Percentiles rank a stretch among this genome's conserved stretches.
Conservation (phyloP, 2,329 filamentous ascomycete genomes). For the Chrysosporium keratinophilum region DNA sequence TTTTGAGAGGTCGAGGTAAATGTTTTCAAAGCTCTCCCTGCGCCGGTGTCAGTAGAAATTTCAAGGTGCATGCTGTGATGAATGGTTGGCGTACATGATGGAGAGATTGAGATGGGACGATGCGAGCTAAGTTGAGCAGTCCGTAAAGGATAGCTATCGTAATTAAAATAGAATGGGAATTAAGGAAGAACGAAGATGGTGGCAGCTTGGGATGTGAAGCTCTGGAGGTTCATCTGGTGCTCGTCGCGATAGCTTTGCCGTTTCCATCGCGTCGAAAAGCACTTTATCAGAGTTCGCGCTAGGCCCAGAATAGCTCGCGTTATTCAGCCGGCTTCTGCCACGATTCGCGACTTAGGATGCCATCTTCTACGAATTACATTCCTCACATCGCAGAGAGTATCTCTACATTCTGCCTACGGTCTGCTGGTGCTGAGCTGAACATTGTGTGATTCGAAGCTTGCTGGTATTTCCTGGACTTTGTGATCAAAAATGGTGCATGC, state of each 20-base stretch:
- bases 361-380: no score
- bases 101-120: not conserved
- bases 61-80: not conserved
- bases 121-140: no score
- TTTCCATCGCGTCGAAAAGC: constrained; percentile 10
- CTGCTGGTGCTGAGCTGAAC: no score
- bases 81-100: constrained; percentile 12
- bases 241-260: not conserved
- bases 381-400: no score
- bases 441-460: no score
- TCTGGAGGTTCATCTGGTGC: not conserved
- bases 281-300: constrained; percentile 13
- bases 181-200: not conserved
- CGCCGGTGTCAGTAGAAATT: constrained; percentile 4
- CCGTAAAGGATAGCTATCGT: no score
- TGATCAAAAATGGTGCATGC: no score
- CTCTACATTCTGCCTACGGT: no score
- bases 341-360: no score
- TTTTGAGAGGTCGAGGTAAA: constrained; percentile 91
- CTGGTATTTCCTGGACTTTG: no score
- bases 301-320: not conserved
- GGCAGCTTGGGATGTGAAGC: constrained; percentile 9
- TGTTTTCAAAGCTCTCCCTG: constrained; percentile 92
- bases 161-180: not conserved
- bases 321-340: no score